phyloP scores from a whole-genome alignment of 176 grass and related monocot genomes.

The maize (Zea mays) region Zm-B73-REFERENCE-NAM-5.0 NC_050100.1:104381501-104382000 shows the following conservation, averaged over 20 bases:
- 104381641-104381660: background rate
- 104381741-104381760: background rate
- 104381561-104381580: no score
- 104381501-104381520: no score
- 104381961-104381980: no score
- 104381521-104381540: no score
- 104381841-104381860: background rate
- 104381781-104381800: background rate
- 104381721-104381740: background rate
- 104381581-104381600: background rate
- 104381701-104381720: background rate
- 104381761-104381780: background rate
- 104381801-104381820: background rate
- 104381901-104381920: background rate
- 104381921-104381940: background rate
- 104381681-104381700: background rate
- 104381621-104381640: background rate
- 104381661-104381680: background rate
- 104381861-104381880: background rate
- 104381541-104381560: no score
- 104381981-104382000: no score
- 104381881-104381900: background rate
- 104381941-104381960: no score
- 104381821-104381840: background rate
- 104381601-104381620: background rate